phyloP scores from a whole-genome alignment of 2,329 filamentous ascomycete species.

The Epichloe glyceriae region DNA sequence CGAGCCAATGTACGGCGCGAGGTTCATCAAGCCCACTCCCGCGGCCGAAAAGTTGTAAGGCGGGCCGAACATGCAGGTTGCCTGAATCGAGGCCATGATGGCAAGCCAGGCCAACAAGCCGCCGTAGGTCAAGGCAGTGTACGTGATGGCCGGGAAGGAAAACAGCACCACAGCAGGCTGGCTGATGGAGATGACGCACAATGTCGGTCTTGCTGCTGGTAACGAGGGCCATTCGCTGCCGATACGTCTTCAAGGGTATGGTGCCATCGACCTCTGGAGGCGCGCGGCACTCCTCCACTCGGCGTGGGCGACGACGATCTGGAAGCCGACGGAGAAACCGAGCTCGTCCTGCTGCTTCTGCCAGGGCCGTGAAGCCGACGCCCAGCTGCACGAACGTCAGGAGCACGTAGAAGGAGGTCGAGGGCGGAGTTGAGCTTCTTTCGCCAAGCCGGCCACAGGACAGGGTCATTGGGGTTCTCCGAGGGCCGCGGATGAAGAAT shows the following conservation, averaged over 20 bases:
- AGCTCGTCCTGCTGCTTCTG: conserved; percentile 12
- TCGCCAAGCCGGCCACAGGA: conserved; percentile 3
- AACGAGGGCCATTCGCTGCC: conserved; percentile 12
- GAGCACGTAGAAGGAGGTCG: conserved; percentile 48
- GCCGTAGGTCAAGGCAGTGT: conserved; percentile 26
- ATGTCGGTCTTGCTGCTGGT: conserved; percentile 9
- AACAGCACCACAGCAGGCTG: conserved; percentile 9
- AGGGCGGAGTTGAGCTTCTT: conserved; percentile 26
- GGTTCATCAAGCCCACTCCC: conserved; percentile 14
- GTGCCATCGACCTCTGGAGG: not conserved
- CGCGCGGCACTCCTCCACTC: not conserved
- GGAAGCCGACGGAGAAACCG: conserved; percentile 12
- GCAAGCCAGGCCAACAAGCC: conserved; percentile 24
- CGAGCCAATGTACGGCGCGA: conserved; percentile 23
- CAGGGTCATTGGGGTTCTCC: conserved; percentile 7
- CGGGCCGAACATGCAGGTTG: conserved; percentile 15
- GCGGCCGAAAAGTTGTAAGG: conserved; percentile 16
- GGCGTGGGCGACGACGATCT: conserved; percentile 10
- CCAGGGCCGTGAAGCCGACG: conserved; percentile 5
- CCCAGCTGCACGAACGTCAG: conserved; percentile 53
- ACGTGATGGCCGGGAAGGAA: conserved; percentile 22
- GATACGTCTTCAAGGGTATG: conserved; percentile 8
- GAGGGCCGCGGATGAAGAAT: conserved; percentile 7
- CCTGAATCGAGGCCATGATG: conserved; percentile 6
- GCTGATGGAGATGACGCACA: conserved; percentile 5